A percentile compares a stretch with the other conserved stretches of the same genome.
phyloP scores from a whole-genome alignment of 441 rosid species.

The Viola pubescens region DNA sequence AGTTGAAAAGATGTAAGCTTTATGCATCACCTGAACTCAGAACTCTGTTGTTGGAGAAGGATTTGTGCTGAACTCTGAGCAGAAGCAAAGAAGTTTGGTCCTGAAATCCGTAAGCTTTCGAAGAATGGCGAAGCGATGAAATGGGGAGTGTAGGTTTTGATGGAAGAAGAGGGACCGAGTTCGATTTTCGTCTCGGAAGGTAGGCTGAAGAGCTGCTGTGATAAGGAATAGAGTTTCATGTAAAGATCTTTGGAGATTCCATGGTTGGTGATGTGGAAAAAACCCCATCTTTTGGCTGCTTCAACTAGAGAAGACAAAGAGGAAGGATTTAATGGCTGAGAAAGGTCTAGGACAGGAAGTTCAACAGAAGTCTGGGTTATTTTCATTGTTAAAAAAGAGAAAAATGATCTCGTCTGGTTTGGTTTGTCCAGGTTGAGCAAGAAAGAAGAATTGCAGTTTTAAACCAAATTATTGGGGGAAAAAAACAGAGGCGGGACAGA shows the following conservation, averaged over 20 bases:
- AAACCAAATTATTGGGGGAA: neutral
- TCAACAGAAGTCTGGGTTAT: constrained; percentile 16
- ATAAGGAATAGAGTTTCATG: constrained; percentile 22
- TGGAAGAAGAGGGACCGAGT: constrained; percentile 40
- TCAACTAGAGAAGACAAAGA: constrained; percentile 21
- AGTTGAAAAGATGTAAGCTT: neutral
- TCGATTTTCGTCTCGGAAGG: constrained; percentile 34
- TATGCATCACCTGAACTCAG: constrained; percentile 31
- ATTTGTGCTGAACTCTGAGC: constrained; percentile 34
- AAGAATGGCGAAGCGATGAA: constrained; percentile 55
- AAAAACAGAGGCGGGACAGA: neutral
- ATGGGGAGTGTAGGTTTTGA: constrained; percentile 37
- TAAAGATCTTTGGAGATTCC: constrained; percentile 35
- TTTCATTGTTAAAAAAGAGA: constrained; percentile 4
- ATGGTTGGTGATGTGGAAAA: constrained; percentile 38
- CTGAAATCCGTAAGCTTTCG: constrained; percentile 39
- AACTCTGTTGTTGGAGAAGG: constrained; percentile 23
- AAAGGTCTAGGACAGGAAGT: constrained; percentile 38
- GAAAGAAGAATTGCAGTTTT: neutral
- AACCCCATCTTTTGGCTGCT: constrained; percentile 45
- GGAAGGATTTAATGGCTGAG: constrained; percentile 24
- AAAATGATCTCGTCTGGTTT: neutral
- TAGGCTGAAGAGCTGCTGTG: constrained; percentile 34
- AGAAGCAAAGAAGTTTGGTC: constrained; percentile 39
- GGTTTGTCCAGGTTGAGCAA: neutral